phyloP scores from a whole-genome alignment of 1,284 basidiomycete genomes.

The Ustilago curta region DNA sequence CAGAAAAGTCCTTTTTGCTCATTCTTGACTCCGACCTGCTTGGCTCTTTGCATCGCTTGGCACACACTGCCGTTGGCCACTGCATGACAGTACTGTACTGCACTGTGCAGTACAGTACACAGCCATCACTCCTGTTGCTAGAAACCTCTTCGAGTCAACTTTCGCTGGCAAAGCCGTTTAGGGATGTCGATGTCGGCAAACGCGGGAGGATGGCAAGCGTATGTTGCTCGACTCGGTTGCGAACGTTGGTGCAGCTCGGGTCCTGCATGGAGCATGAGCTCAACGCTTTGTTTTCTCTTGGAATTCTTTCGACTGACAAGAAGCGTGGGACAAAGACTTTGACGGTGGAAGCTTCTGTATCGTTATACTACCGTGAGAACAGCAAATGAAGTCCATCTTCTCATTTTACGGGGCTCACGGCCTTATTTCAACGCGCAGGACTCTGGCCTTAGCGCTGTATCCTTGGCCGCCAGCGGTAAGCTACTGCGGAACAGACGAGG shows the following conservation, averaged over 20 bases:
- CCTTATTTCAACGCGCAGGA: no score
- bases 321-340: slow-evolving; percentile 3
- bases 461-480: no score
- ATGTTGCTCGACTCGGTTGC: slow-evolving; percentile 4
- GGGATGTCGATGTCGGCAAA: neutral
- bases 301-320: neutral
- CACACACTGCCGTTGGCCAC: slow-evolving; percentile 1
- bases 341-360: neutral
- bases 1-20: neutral
- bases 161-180: no score
- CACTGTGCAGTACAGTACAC: neutral
- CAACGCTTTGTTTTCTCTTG: neutral
- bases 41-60: no score
- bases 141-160: no score
- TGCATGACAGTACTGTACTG: slow-evolving; percentile 3
- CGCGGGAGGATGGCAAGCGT: neutral
- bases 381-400: slow-evolving; percentile 6
- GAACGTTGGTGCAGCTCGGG: neutral
- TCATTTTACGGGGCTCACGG: neutral
- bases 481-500: no score
- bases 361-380: slow-evolving; percentile 6
- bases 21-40: no score
- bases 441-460: no score
- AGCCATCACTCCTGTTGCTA: neutral
- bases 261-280: slow-evolving; percentile 2